Evolutionary conservation across 768 basidiomycete genomes (phyloP).

Genomic region (Amyloporia xantha): DNA sequence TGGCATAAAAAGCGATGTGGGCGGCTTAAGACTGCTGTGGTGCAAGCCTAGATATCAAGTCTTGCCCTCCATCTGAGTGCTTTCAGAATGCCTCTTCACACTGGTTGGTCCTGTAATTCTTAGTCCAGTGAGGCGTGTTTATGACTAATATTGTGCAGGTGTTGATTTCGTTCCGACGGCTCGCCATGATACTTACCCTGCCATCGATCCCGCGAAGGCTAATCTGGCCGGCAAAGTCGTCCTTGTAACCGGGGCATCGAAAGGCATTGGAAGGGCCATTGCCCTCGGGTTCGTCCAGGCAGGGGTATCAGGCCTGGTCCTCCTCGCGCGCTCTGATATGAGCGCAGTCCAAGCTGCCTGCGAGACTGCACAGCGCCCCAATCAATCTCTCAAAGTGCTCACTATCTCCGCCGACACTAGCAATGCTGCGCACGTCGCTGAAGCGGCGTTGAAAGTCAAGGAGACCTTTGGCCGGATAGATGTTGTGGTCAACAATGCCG

Average conservation of each 20-base stretch:
- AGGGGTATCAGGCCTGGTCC: constrained; percentile 19
- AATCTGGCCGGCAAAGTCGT: constrained; percentile 20
- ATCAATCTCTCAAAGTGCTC: constrained; percentile 16
- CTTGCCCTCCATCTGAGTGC: too few relatives aligned
- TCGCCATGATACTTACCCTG: constrained; percentile 17
- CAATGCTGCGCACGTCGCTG: constrained; percentile 12
- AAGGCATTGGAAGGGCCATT: constrained; percentile 22
- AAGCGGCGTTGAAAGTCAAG: constrained; percentile 8
- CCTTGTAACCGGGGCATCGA: constrained; percentile 21
- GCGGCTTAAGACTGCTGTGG: too few relatives aligned
- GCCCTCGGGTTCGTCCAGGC: constrained; percentile 21
- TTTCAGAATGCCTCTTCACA: too few relatives aligned
- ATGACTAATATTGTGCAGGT: too few relatives aligned
- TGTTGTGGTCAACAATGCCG: constrained; percentile 25
- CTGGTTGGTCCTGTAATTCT: too few relatives aligned
- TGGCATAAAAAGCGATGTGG: too few relatives aligned
- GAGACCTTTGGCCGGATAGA: constrained; percentile 24
- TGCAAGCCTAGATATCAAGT: too few relatives aligned
- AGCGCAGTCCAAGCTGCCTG: not conserved
- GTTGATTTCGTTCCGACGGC: not conserved
- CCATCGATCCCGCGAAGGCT: constrained; percentile 19
- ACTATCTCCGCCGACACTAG: constrained; percentile 26
- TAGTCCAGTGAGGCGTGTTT: too few relatives aligned
- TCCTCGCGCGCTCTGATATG: constrained; percentile 14
- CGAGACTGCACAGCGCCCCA: not conserved